Evolutionary conservation across 163 green algal species (phyloP).

Genomic region (Scenedesmus sp.): DNA sequence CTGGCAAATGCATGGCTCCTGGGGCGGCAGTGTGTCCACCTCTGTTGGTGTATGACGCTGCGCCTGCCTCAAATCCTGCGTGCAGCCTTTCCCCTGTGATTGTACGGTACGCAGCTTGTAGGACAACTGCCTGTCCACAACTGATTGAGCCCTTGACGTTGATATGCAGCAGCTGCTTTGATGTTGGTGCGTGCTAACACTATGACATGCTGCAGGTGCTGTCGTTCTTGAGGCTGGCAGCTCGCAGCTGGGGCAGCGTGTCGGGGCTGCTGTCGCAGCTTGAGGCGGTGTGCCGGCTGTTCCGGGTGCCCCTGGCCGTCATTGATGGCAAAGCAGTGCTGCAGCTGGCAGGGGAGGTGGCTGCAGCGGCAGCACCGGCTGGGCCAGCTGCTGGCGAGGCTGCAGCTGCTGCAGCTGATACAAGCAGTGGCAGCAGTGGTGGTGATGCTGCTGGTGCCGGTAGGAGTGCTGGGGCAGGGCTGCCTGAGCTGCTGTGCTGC

Average conservation of each 20-base stretch:
- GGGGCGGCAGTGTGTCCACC: no score
- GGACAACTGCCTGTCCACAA: no score
- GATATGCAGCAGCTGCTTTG: no score
- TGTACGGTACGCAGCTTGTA: no score
- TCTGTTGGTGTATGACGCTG: no score
- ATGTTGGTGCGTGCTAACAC: background rate
- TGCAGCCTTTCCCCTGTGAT: no score
- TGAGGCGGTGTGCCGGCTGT: slow-evolving; percentile 26
- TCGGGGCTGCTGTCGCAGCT: slow-evolving; percentile 15
- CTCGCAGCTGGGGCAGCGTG: background rate
- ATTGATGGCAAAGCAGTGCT: slow-evolving; percentile 34
- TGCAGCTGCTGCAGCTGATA: background rate
- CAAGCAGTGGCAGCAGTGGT: background rate
- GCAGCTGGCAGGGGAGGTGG: slow-evolving; percentile 1
- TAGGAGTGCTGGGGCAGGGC: background rate
- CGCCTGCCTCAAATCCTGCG: no score
- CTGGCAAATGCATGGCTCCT: no score
- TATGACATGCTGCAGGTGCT: background rate
- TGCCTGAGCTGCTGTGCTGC: slow-evolving; percentile 30
- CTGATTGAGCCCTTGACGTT: no score
- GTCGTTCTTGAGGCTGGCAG: slow-evolving; percentile 2
- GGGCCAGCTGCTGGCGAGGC: background rate
- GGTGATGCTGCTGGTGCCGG: background rate
- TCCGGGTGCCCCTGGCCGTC: background rate
- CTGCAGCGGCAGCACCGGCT: background rate